Base-by-base conservation (phyloP, 179 eudicot genomes). In the Beta macrorhiza region DNA sequence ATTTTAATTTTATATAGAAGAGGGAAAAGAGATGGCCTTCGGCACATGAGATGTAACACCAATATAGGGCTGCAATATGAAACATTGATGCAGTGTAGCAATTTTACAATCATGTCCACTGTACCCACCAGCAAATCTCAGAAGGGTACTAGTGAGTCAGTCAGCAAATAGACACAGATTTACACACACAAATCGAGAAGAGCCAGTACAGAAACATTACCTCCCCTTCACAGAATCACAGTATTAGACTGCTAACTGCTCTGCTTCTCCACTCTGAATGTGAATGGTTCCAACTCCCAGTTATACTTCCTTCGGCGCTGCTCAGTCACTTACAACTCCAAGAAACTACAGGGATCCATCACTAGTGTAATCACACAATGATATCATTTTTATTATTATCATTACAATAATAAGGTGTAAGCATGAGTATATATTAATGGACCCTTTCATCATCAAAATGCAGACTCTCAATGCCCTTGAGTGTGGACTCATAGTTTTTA, bases 381-480 rank as follows among this genome's bases (percentile, higher is more conserved):
- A 51, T 57, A 58, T 63, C 70, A 57, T 20, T 37, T 69, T 67
- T 67, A 61, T 70, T 62, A 70, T 20, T 61, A 80, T 56, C 56
- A 72, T 65, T 71, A 75, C 75, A 79, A 37, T n/a, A 72, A 74
- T 81, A 56, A 69, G 74, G 83, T 69, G 56, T 62, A 77, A 68
- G 72, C 14, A 53, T 45, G 79, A 65, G 67, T 65, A 29, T 70
- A 17, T 56, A 49, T 80, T 79, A 85, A 77, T 87, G 90, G 74
- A 81, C 89, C 87, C 88, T 87, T 75, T 89, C 91, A 44, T 92
- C 92, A 77, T 92, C 97, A 74, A 94, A 91, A 81, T 84, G 88
- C 86, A 96, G 90, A 80, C 83, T 52, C 82, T 94, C 92, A 10
- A 96, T 92, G 52, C 97, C 99, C 82, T 89, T 94, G 78, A 94